Evolutionary conservation across 2,329 filamentous ascomycete species (phyloP), one percentile per base, ranked within the genome.

Genomic region (Colletotrichum musae): DNA sequence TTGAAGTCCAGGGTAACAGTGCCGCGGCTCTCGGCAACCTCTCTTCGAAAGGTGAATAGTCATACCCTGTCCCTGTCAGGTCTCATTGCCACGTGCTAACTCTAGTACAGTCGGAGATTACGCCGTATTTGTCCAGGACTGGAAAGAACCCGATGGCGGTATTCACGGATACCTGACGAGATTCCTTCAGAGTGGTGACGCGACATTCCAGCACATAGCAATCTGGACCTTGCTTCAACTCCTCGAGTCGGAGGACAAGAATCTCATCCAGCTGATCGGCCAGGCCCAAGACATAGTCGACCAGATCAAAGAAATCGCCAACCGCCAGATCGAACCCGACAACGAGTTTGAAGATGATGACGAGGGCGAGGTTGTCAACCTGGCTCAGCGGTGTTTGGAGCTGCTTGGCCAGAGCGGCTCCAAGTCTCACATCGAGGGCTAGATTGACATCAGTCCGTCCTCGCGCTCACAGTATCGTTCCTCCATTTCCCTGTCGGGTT

Each of bases 171-270:
- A 99, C 78, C 87, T 99, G 43, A 93, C 91, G 75, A 91, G 95
- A 63, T 99, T 99, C 86, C 87, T 99, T 18, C 93, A 93, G 52
- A 98, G 94, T 72, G 95, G 95, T 48, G 96, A 99, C 78, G 91
- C 96, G 1, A 99, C 96, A 0, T 99, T 99, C 86, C 96, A 99
- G 81, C 96, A 99, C 79, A 99, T 99, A 77, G 96, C 96, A 58
- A 97, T 98, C 72, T 99, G 96, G 96, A 99, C 96, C 1, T 84
- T 99, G 56, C 88, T 99, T 4, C 96, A 99, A 78, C 88, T 99
- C 3, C 91, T 99, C 58, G 96, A 99, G 81, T 98, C 95, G 0
- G 95, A 97, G 79, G 95, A 99, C 78, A 91, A 93, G 81, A 92
- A 90, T 64, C 86, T 99, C n/a, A 92, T 98, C 72, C 91, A 91